Evolutionary conservation across 257 asterid species (phyloP).

Genomic region (Petunia axillaris): DNA sequence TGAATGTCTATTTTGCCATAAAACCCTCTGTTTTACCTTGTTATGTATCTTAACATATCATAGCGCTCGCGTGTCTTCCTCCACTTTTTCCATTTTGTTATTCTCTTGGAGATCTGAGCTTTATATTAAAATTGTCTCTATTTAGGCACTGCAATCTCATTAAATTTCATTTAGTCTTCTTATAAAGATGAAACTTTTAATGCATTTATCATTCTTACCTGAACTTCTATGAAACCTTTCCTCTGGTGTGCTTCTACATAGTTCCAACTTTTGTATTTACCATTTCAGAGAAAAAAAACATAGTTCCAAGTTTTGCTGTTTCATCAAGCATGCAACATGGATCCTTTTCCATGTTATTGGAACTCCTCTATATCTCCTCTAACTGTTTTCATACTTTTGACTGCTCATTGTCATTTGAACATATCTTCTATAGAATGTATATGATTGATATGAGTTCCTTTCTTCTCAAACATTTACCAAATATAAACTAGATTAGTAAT

Average conservation of each 20-base stretch:
- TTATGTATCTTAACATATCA: not conserved
- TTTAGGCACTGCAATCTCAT: not conserved
- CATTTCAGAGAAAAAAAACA: no score
- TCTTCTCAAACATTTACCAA: not conserved
- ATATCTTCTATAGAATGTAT: not conserved
- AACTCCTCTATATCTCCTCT: not conserved
- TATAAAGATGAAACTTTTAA: not conserved
- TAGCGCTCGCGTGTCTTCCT: not conserved
- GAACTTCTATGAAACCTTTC: not conserved
- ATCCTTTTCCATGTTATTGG: not conserved
- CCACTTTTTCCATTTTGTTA: not conserved
- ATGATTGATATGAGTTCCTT: not conserved
- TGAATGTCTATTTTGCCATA: not conserved
- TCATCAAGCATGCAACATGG: slow-evolving; percentile 10
- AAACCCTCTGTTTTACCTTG: not conserved
- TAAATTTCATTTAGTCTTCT: not conserved
- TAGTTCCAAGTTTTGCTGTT: slow-evolving; percentile 6
- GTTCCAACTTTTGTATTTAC: not conserved
- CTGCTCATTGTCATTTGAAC: not conserved
- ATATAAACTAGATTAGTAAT: not conserved
- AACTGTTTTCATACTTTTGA: not conserved
- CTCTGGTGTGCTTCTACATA: not conserved
- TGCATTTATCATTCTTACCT: not conserved
- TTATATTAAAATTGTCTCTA: not conserved
- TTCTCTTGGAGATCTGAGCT: not conserved